These are phyloP conservation scores for Acidiella bohemica DNA, from an alignment of 495 filamentous ascomycete genomes.

Conservation along the genomic window DNA sequence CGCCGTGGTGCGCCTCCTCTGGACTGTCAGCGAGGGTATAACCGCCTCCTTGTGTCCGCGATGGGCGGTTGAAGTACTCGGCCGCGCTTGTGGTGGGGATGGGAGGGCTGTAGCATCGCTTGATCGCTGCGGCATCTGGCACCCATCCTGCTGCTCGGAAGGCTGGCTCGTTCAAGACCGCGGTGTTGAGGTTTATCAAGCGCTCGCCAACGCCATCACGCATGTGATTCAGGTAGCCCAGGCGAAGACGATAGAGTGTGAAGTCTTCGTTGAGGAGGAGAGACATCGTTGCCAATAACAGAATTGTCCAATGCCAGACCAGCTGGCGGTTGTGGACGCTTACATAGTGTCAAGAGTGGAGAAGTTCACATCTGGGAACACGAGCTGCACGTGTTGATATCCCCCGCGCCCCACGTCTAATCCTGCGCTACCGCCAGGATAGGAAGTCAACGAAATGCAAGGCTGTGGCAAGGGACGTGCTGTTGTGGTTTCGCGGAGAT, in stretches of 20 bases:
- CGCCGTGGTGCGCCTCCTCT: conserved; percentile 70
- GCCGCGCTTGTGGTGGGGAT: conserved; percentile 53
- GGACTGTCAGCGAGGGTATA: conserved; percentile 43
- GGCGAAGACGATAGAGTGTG: conserved; percentile 84
- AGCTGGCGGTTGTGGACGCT: too few species aligned
- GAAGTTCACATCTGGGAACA: too few species aligned
- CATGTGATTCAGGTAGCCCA: conserved; percentile 75
- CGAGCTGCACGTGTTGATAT: too few species aligned
- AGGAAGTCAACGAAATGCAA: too few species aligned
- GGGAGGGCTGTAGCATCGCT: conserved; percentile 87
- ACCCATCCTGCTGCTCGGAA: conserved; percentile 94
- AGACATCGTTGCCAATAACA: conserved; percentile 55
- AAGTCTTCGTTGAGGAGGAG: conserved; percentile 95
- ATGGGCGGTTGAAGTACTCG: conserved; percentile 56
- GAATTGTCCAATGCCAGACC: neutral
- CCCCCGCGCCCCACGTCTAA: too few species aligned
- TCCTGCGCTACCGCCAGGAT: too few species aligned
- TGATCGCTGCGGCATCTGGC: conserved; percentile 58
- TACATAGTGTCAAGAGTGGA: too few species aligned
- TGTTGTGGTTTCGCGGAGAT: too few species aligned
- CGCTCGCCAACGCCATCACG: conserved; percentile 94
- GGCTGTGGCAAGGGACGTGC: too few species aligned
- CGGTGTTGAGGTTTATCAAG: conserved; percentile 81
- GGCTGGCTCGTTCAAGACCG: conserved; percentile 81
- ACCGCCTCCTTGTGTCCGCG: conserved; percentile 30